A percentile compares a stretch with the other conserved stretches of the same genome.
Evolutionary conservation across 75 land plant species (phyloP).

Genomic region (Sequoiadendron giganteum): DNA sequence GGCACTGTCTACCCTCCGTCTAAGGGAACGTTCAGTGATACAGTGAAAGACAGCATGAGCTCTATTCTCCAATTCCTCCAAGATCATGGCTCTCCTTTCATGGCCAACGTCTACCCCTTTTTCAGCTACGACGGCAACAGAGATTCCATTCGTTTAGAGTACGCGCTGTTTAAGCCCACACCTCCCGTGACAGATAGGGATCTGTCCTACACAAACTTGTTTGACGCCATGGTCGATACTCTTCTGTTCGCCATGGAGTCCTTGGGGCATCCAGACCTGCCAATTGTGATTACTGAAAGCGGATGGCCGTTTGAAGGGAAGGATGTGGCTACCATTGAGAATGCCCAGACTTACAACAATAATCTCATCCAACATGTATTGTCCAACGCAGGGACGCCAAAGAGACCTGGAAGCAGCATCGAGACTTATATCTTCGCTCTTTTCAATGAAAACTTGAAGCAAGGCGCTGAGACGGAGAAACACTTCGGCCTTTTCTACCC

Average conservation of each 20-base stretch:
- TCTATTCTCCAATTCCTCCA: conserved; percentile 40
- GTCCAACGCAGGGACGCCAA: conserved; percentile 36
- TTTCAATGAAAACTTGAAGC: conserved; percentile 50
- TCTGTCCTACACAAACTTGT: conserved; percentile 44
- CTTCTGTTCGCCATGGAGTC: conserved; percentile 49
- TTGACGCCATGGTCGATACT: conserved; percentile 54
- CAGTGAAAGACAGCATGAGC: neutral
- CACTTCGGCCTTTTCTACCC: conserved; percentile 51
- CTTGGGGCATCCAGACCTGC: conserved; percentile 38
- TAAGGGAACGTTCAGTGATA: too few species aligned
- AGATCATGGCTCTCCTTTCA: conserved; percentile 23
- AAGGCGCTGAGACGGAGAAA: conserved; percentile 22
- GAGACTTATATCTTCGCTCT: conserved; percentile 52
- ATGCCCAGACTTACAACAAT: conserved; percentile 41
- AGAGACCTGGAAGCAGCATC: conserved; percentile 23
- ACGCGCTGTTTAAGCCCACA: conserved; percentile 28
- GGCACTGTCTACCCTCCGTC: conserved; percentile 32
- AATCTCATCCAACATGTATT: conserved; percentile 33
- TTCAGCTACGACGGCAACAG: conserved; percentile 26
- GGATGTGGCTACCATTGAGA: conserved; percentile 18
- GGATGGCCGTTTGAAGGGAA: conserved; percentile 86
- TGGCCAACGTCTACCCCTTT: conserved; percentile 53
- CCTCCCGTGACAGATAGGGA: conserved; percentile 14
- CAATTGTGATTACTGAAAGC: conserved; percentile 68
- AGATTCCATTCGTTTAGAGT: conserved; percentile 8